Evolutionary conservation across 768 basidiomycete species (phyloP), one percentile per base, ranked within the genome.

Genomic region (Lactarius trivialis): DNA sequence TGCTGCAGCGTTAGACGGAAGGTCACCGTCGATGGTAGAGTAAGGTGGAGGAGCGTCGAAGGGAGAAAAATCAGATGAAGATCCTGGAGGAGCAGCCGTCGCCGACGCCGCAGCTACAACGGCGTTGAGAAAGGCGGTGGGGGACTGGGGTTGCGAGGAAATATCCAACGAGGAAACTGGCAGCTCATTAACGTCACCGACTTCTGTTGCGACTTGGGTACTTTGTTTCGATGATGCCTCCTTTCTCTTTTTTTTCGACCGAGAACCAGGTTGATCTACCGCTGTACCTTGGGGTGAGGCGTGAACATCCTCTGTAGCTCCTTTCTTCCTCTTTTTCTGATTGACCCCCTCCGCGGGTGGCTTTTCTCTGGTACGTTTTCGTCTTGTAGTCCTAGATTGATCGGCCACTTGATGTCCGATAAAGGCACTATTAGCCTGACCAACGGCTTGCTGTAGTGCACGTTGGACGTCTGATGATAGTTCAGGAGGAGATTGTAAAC

Each of bases 51-150:
- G 43, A 26, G 59, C 26, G 24, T 66, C 54, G 19, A 68, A 49
- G 24, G 57, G 66, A 30, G 70, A 68, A 48, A 64, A 60, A 24
- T 62, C 39, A 58, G 67, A 71, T 15, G 71, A 72, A 61, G 71
- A 71, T 8, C 67, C 68, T 60, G 70, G 61, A n/a, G 60, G 37
- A 30, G 49, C 60, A 55, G 55, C 58, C 17, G 80, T 79, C 8
- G 79, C 79, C n/a, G 83, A 79, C 4, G 85, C 82, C 6, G 85
- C 84, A 34, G 84, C 84, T 24, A 85, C 83, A 15, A 88, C 81
- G 0, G 85, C 85, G 54, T 82, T 83, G 41, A 88, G 74, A 55
- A 88, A 79, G 8, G 83, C 83, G 19, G 81, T 75, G 4, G 85
- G 60, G 41, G 53, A 33, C n/a, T 32, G 52, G 17, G 50, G 24